These are phyloP conservation scores for Podochytrium sp. DNA, from an alignment of 192 early-diverging fungal genomes.

Conservation along the genomic window DNA sequence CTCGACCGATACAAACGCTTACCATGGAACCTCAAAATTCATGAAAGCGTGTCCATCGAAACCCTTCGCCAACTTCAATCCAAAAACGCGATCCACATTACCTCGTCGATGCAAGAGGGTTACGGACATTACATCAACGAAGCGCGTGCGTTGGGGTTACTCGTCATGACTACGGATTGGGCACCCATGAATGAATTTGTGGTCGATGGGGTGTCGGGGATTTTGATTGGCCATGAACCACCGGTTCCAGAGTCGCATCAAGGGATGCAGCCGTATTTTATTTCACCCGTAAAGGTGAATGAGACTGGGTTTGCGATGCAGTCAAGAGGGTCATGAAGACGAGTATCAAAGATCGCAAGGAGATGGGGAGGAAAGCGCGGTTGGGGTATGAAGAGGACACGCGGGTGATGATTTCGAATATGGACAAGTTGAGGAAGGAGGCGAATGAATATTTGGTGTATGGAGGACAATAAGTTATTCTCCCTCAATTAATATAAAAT, in stretches of 20 bases:
- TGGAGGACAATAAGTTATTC: too few relatives aligned
- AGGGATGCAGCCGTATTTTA: constrained; percentile 3
- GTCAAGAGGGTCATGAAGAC: constrained; percentile 9
- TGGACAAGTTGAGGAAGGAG: constrained; percentile 5
- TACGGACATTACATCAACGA: constrained; percentile 29
- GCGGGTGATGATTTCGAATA: constrained; percentile 4
- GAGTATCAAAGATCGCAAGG: not conserved
- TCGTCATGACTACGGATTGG: constrained; percentile 14
- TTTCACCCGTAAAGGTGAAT: not conserved
- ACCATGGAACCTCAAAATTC: not conserved
- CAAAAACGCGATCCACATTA: not conserved
- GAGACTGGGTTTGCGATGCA: not conserved
- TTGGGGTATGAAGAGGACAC: constrained; percentile 18
- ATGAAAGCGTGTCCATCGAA: not conserved
- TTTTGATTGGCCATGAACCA: not conserved
- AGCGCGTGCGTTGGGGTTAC: constrained; percentile 2
- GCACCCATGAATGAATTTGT: constrained; percentile 30
- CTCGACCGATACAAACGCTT: not conserved
- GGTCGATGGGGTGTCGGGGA: not conserved
- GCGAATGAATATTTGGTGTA: not conserved
- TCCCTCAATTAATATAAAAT: not conserved
- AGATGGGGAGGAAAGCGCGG: constrained; percentile 12
- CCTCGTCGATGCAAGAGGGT: not conserved
- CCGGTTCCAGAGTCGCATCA: constrained; percentile 15
- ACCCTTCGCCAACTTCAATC: not conserved